Evolutionary conservation across 2,329 filamentous ascomycete species (phyloP).

Genomic region (Xylariaceae sp.): DNA sequence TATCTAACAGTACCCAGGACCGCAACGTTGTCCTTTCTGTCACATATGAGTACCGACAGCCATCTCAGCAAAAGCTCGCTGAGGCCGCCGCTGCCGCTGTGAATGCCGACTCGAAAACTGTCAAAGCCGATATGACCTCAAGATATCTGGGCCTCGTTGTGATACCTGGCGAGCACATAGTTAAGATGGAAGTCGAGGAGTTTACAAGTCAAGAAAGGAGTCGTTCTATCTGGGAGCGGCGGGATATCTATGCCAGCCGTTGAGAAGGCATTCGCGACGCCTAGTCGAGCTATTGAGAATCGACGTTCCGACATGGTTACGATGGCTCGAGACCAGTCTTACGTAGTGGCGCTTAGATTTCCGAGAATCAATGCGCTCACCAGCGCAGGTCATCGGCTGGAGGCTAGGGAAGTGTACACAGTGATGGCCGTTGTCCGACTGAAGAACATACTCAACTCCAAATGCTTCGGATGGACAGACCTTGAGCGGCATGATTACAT

Average conservation of each 20-base stretch:
- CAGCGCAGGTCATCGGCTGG: background rate
- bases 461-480: background rate
- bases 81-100: constrained; percentile 45
- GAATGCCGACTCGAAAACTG: constrained; percentile 46
- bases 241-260: constrained; percentile 34
- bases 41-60: constrained; percentile 88
- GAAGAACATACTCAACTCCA: background rate
- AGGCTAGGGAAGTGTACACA: background rate
- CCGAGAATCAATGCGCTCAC: background rate
- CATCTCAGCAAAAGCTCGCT: constrained; percentile 58
- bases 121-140: constrained; percentile 77
- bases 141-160: constrained; percentile 90
- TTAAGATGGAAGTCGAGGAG: constrained; percentile 87
- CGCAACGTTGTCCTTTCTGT: constrained; percentile 85
- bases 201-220: constrained; percentile 61
- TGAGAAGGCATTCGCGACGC: too few species aligned
- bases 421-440: too few species aligned
- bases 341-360: background rate
- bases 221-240: constrained; percentile 36
- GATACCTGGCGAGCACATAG: constrained; percentile 84
- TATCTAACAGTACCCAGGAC: constrained; percentile 63
- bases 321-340: background rate
- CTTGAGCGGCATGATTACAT: background rate
- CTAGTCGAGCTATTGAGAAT: too few species aligned
- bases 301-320: background rate